A percentile compares a stretch with the other conserved stretches of the same genome.
Evolutionary conservation across 2,329 filamentous ascomycete species (phyloP).

Genomic region (Madurella fahalii): DNA sequence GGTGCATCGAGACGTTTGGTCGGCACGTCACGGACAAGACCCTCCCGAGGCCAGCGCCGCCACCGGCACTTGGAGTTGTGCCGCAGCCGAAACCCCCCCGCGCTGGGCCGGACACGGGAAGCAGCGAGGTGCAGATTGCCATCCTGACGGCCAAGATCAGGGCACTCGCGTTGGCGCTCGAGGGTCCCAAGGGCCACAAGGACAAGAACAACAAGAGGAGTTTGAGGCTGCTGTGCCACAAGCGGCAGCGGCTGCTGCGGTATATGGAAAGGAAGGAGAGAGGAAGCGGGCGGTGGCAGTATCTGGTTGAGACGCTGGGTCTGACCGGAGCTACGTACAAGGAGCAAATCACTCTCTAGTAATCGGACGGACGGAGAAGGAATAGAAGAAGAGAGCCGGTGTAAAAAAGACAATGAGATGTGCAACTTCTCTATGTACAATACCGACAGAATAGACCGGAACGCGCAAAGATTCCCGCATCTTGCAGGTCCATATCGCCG

Average conservation of each 20-base stretch:
- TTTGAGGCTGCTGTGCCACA: constrained; percentile 78
- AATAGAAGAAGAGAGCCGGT: constrained; percentile 19
- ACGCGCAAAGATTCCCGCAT: constrained; percentile 10
- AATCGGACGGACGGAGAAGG: constrained; percentile 20
- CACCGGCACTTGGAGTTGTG: constrained; percentile 43
- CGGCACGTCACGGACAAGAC: constrained; percentile 78
- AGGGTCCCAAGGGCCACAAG: constrained; percentile 64
- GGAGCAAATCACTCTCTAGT: constrained; percentile 75
- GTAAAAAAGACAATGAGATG: constrained; percentile 40
- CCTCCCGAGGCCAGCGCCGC: constrained; percentile 56
- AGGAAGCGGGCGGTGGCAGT: constrained; percentile 83
- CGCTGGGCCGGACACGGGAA: constrained; percentile 88
- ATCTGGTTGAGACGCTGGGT: constrained; percentile 79
- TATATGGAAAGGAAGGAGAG: constrained; percentile 89
- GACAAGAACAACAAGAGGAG: constrained; percentile 96
- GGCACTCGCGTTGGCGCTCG: constrained; percentile 67
- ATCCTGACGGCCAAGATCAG: constrained; percentile 94
- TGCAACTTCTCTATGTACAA: constrained; percentile 49
- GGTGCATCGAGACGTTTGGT: constrained; percentile 83
- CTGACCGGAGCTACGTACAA: constrained; percentile 86
- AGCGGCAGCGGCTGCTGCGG: constrained; percentile 78
- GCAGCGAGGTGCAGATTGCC: constrained; percentile 94
- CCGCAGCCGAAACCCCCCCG: constrained; percentile 47
- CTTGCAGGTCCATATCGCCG: constrained; percentile 9
- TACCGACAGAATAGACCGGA: constrained; percentile 32